Base-by-base conservation (phyloP, 2,329 filamentous ascomycete species). In the Didymella lethalis region DNA sequence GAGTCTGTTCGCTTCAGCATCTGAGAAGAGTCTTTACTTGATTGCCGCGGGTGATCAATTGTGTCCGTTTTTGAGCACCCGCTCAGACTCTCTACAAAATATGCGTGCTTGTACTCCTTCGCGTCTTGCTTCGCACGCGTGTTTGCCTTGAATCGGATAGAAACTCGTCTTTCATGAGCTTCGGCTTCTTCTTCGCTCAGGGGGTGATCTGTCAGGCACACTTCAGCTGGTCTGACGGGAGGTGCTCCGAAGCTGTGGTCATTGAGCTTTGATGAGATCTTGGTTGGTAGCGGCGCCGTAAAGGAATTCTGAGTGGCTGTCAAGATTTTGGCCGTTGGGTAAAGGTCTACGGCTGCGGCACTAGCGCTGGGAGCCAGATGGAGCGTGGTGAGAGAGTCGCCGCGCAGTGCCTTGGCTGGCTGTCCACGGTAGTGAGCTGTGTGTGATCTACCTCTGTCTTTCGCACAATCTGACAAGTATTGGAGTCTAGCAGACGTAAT, bases 371-470 rank as follows among this genome's bases (percentile, higher is more conserved):
- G 23, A 16, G 16, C 7, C 18, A n/a, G 16, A n/a, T 20, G 1
- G 18, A 14, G 29, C 26, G 26, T 36, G 18, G 53, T 56, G 53
- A 56, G 53, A 56, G 53, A 56, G 40, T 18, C 18, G 40, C 31
- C 23, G 28, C 29, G 28, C 26, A 23, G n/a, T 6, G 12, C 29
- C 23, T 23, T 48, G 14, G 14, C 3, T 11, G 5, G 41, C 3
- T 29, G 31, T 41, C 12, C 11, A 12, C 47, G 26, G 29, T 31
- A 7, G 10, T 18, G 11, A 18, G n/a, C 6, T 43, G 3, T 32
- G 20, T 16, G 4, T 26, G 14, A 26, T 28, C 4, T 44, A 6
- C 12, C 18, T 23, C 10, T 7, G 14, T 25, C 12, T 16, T 5
- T 18, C 2, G 11, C 10, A 11, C 20, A 5, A 1, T 41, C 11